phyloP scores from a whole-genome alignment of 1,284 basidiomycete genomes.

The Trichosporon inkin region DNA sequence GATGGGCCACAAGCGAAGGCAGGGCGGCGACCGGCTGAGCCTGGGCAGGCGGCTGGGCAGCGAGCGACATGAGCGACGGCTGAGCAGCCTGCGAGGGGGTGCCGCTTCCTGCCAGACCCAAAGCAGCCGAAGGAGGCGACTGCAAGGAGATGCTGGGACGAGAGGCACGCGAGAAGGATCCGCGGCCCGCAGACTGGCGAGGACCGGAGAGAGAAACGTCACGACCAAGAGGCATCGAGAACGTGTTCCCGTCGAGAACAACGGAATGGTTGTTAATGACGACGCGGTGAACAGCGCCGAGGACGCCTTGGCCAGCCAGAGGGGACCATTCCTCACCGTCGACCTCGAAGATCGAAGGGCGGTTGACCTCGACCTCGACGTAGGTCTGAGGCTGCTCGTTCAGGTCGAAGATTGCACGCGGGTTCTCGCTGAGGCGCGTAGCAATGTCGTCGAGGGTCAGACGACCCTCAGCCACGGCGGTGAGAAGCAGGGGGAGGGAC shows the following conservation, averaged over 20 bases:
- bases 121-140: slow-evolving; percentile 12
- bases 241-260: slow-evolving; percentile 76
- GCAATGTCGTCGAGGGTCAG: slow-evolving; percentile 81
- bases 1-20: slow-evolving; percentile 57
- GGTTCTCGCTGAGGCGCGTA: slow-evolving; percentile 80
- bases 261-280: slow-evolving; percentile 86
- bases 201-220: slow-evolving; percentile 72
- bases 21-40: slow-evolving; percentile 49
- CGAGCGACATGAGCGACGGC: slow-evolving; percentile 44
- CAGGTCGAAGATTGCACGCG: slow-evolving; percentile 84
- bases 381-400: slow-evolving; percentile 80
- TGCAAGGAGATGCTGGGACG: slow-evolving; percentile 35
- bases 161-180: slow-evolving; percentile 43
- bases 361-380: slow-evolving; percentile 87
- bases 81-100: slow-evolving; percentile 17
- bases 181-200: slow-evolving; percentile 32
- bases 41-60: slow-evolving; percentile 22
- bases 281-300: slow-evolving; percentile 84
- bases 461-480: slow-evolving; percentile 74
- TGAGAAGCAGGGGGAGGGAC: slow-evolving; percentile 79
- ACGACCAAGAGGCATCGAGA: slow-evolving; percentile 64
- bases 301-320: slow-evolving; percentile 61
- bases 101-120: slow-evolving; percentile 25
- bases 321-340: slow-evolving; percentile 74
- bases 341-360: slow-evolving; percentile 61